A percentile compares a stretch with the other conserved stretches of the same genome.
Conservation (phyloP, 2,329 filamentous ascomycete genomes). For the Fusarium illudens region DNA sequence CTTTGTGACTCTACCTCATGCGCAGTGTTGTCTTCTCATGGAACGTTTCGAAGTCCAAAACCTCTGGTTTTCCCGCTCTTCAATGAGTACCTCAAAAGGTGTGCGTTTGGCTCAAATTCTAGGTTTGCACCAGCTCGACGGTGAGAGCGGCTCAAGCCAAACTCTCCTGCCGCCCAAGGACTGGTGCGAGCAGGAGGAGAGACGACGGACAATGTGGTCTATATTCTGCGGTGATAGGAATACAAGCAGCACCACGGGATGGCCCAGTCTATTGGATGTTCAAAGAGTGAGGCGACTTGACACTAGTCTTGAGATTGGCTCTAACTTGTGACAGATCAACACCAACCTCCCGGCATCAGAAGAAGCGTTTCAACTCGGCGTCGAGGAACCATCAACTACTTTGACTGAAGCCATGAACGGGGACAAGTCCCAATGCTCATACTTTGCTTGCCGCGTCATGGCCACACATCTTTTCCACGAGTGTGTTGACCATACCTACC, state of each 20-base stretch:
- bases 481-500: conserved; percentile 76
- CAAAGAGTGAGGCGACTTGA: conserved; percentile 58
- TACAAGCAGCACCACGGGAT: conserved; percentile 84
- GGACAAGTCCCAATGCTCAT: conserved; percentile 60
- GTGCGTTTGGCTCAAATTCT: conserved; percentile 79
- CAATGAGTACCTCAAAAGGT: conserved; percentile 77
- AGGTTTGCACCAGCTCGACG: conserved; percentile 79
- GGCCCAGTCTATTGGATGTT: conserved; percentile 82
- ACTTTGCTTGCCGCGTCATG: conserved; percentile 74
- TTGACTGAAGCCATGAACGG: conserved; percentile 69
- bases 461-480: conserved; percentile 80
- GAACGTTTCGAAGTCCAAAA: conserved; percentile 80
- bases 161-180: conserved; percentile 76
- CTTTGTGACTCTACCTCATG: conserved; percentile 69
- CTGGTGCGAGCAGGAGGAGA: conserved; percentile 78
- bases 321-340: conserved; percentile 59
- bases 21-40: conserved; percentile 78
- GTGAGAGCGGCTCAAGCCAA: conserved; percentile 71
- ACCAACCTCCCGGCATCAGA: conserved; percentile 80
- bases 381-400: conserved; percentile 65
- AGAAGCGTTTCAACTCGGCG: conserved; percentile 73
- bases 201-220: conserved; percentile 83
- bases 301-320: rapidly evolving
- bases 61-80: conserved; percentile 83
- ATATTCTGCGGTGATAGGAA: conserved; percentile 82